Percentiles rank a stretch among this genome's conserved stretches.
Conservation (phyloP, 179 eudicot species). For the Gypsophila paniculata region DNA sequence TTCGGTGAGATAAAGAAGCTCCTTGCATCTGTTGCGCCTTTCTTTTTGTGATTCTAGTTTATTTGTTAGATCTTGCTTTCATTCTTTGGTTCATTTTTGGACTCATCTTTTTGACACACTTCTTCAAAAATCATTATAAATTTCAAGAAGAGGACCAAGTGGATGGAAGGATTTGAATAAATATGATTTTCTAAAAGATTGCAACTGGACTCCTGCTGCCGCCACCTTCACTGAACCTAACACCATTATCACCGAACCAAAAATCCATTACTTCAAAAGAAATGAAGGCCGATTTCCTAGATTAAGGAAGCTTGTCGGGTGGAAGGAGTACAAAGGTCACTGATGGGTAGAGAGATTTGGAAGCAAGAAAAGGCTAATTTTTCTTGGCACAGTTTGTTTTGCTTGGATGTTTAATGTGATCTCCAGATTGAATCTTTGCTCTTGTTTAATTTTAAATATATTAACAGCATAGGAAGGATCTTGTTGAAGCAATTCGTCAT, state of each 20-base stretch:
- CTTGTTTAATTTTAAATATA: constrained; percentile 3
- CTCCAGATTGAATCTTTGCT: constrained; percentile 2
- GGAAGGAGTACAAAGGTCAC: not conserved
- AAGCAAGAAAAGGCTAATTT: too few relatives aligned
- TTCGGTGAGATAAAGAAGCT: constrained; percentile 37
- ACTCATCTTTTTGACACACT: not conserved
- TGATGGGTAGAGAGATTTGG: not conserved
- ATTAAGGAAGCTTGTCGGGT: not conserved
- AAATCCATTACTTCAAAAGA: too few relatives aligned
- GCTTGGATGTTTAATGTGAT: not conserved
- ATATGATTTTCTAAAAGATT: not conserved
- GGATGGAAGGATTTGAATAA: constrained; percentile 4
- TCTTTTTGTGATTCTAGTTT: not conserved
- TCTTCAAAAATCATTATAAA: not conserved
- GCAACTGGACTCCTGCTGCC: not conserved
- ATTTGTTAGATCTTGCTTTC: not conserved
- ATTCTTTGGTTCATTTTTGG: not conserved
- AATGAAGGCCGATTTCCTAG: not conserved
- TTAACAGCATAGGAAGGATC: constrained; percentile 78
- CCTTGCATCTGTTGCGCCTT: constrained; percentile 10
- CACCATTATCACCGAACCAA: not conserved
- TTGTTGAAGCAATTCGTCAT: constrained; percentile 76
- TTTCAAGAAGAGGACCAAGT: not conserved
- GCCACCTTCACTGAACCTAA: not conserved
- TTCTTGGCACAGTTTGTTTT: not conserved